Conservation (phyloP, 768 basidiomycete species). For the Boletellus sp. region DNA sequence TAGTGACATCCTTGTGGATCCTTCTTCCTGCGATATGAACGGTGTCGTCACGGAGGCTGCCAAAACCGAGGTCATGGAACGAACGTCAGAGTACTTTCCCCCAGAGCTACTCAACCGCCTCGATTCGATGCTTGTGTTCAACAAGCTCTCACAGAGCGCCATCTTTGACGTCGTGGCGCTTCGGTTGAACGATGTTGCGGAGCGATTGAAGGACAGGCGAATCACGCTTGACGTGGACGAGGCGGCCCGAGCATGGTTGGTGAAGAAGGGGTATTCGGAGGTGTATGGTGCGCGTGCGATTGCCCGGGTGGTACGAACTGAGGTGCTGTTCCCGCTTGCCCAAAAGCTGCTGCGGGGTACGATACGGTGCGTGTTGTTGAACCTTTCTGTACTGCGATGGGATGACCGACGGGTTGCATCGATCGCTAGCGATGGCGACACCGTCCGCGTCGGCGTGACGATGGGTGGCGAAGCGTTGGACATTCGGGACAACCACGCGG, state of each 20-base stretch:
- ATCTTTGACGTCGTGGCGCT: slow-evolving; percentile 78
- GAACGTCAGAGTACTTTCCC: slow-evolving; percentile 78
- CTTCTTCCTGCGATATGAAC: slow-evolving; percentile 55
- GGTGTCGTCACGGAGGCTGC: slow-evolving; percentile 65
- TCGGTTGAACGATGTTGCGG: slow-evolving; percentile 69
- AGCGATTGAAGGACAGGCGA: slow-evolving; percentile 56
- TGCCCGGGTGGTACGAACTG: slow-evolving; percentile 77
- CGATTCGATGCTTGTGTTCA: slow-evolving; percentile 86
- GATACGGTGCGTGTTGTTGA: slow-evolving; percentile 49
- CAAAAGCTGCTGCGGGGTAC: slow-evolving; percentile 76
- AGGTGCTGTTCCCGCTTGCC: slow-evolving; percentile 80
- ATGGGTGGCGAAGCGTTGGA: slow-evolving; percentile 41
- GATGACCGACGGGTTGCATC: neutral
- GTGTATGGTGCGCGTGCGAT: slow-evolving; percentile 86
- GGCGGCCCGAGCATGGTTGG: slow-evolving; percentile 64
- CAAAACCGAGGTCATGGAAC: slow-evolving; percentile 63
- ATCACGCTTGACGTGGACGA: slow-evolving; percentile 71
- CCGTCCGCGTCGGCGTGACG: slow-evolving; percentile 51
- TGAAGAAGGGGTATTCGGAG: slow-evolving; percentile 74
- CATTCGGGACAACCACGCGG: slow-evolving; percentile 61
- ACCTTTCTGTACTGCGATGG: neutral
- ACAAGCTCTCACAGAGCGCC: slow-evolving; percentile 73
- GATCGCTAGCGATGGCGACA: slow-evolving; percentile 54
- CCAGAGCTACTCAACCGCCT: slow-evolving; percentile 89
- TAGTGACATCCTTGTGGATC: slow-evolving; percentile 70